Evolutionary conservation across 805 yeast genomes (phyloP), one percentile per base, ranked within the genome.

Genomic region (Saturnispora halmiae): DNA sequence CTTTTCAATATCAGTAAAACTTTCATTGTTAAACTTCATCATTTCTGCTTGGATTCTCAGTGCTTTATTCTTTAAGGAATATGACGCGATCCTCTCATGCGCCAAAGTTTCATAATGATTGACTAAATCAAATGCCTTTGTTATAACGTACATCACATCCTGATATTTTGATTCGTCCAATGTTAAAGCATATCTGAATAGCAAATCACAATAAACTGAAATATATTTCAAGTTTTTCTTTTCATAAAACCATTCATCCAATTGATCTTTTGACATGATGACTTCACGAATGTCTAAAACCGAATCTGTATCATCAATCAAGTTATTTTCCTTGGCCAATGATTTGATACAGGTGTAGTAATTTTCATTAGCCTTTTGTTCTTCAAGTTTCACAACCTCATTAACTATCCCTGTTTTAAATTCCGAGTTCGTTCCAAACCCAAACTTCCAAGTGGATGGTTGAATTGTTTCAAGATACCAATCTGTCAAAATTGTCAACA

Each of bases 121-220:
- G 2, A 59, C 55, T 3, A 66, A 42, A 6, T 55, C 57, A 8
- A 65, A 46, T 0, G 65, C 58, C 25, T 52, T 52, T 10, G 50
- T 46, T 7, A 66, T 47, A 19, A 57, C 48, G 15, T 50, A 45
- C 18, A 53, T 47, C 3, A 51, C 54, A 11, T 59, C 51, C 4
- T 52, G 51, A 4, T 51, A 52, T 25, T 49, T n/a, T n/a, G 24
- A 20, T 19, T 48, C 50, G 1, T 57, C 58, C 4, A 63, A 52
- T 1, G 66, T 57, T 20, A 66, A 33, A 0, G 70, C 68, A 46
- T 59, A 58, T 47, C 73, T 55, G 6, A 65, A 38, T 4, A 69
- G 47, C 9, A 69, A 47, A 49, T 70, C 71, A 41, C 56, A 51
- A 37, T 61, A 61, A 22, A 54, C 51, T 3, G 58, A 47, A 13